phyloP scores from a whole-genome alignment of 2,329 filamentous ascomycete species.

The Arthroderma sp. region DNA sequence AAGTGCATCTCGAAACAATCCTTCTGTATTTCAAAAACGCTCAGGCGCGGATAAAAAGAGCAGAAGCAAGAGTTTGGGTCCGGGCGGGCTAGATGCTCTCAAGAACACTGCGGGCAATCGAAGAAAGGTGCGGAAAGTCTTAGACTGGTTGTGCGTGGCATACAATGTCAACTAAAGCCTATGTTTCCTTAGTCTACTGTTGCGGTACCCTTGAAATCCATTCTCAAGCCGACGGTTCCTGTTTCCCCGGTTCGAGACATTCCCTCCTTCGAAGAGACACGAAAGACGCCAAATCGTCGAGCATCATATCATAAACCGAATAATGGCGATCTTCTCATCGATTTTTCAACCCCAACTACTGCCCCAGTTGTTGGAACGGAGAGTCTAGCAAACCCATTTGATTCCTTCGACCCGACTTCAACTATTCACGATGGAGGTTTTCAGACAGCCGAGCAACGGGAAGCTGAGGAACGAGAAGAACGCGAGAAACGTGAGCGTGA shows the following conservation, averaged over 20 bases:
- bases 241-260: conserved; percentile 53
- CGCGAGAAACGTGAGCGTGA: conserved; percentile 35
- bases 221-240: conserved; percentile 66
- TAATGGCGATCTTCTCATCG: conserved; percentile 25
- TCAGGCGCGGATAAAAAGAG: conserved; percentile 48
- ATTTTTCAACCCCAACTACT: conserved; percentile 29
- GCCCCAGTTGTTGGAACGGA: conserved; percentile 24
- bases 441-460: conserved; percentile 54
- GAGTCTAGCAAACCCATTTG: conserved; percentile 36
- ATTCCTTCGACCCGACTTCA: conserved; percentile 29
- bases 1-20: conserved; percentile 29
- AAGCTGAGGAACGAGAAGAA: conserved; percentile 55
- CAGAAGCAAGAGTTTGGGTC: conserved; percentile 90
- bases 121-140: conserved; percentile 50
- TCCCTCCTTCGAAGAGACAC: conserved; percentile 43
- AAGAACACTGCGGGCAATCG: conserved; percentile 64
- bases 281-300: conserved; percentile 25
- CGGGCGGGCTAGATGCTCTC: conserved; percentile 73
- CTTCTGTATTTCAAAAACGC: conserved; percentile 10
- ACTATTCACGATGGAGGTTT: conserved; percentile 43
- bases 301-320: conserved; percentile 2
- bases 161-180: not conserved
- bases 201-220: conserved; percentile 46
- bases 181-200: conserved; percentile 25
- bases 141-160: not conserved